Evolutionary conservation across 352 stramenopile genomes (phyloP).

Genomic region (Pythium dissotocum): DNA sequence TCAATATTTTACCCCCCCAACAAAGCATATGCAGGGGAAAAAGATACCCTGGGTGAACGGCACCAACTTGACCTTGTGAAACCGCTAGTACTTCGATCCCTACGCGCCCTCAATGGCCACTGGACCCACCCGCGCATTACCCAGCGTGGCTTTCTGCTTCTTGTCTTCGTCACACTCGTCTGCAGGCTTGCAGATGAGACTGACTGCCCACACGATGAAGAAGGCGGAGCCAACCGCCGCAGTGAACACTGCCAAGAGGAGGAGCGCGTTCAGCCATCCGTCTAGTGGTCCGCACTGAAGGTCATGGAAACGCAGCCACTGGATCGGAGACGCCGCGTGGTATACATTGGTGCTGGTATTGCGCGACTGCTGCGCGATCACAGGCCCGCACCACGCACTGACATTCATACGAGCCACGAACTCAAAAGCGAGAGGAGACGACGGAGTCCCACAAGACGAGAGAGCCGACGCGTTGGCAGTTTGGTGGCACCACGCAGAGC

Average conservation of each 20-base stretch:
- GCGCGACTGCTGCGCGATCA: background rate
- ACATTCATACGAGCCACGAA: background rate
- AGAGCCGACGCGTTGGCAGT: background rate
- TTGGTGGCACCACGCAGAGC: background rate
- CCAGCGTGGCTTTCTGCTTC: background rate
- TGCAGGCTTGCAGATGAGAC: background rate
- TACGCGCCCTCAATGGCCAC: too few species aligned
- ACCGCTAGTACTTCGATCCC: too few species aligned
- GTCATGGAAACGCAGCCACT: background rate
- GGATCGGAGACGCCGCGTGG: background rate
- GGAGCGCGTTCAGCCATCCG: background rate
- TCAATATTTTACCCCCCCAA: too few species aligned
- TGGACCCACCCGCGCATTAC: too few species aligned
- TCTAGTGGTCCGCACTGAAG: background rate
- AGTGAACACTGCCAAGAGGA: background rate
- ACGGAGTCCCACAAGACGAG: background rate
- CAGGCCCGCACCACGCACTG: background rate
- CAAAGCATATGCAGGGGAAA: too few species aligned
- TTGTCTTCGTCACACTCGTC: background rate
- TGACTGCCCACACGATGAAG: background rate
- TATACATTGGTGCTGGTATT: background rate
- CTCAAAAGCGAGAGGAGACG: background rate
- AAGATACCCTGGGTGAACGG: too few species aligned
- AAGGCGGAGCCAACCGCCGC: background rate
- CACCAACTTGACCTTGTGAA: too few species aligned